Evolutionary conservation across 176 grass and related monocot species (phyloP).

Genomic region (Musa schizocarpa): DNA sequence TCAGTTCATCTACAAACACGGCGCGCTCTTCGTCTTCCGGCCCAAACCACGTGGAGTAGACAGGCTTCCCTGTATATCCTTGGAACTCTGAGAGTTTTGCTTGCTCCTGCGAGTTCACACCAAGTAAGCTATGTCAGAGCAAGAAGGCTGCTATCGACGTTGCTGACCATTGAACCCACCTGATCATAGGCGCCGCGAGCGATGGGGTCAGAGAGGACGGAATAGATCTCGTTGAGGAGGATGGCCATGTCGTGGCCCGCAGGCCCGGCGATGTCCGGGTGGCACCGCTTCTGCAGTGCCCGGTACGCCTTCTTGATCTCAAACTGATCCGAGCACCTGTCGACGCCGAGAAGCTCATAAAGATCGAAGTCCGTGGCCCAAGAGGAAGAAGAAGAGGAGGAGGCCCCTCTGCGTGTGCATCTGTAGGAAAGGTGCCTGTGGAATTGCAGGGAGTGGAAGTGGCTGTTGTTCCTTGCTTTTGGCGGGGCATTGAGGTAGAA

Average conservation of each 20-base stretch:
- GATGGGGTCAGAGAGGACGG: conserved; percentile 73
- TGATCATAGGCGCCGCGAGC: conserved; percentile 65
- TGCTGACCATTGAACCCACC: conserved; percentile 2
- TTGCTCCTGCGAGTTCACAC: conserved; percentile 40
- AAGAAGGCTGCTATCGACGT: too few species aligned
- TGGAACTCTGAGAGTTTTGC: conserved; percentile 60
- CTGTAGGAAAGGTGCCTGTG: not conserved
- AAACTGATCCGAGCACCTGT: conserved; percentile 40
- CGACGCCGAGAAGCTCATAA: conserved; percentile 75
- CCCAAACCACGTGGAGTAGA: conserved; percentile 77
- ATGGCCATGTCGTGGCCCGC: conserved; percentile 75
- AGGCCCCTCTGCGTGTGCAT: not conserved
- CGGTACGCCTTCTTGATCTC: conserved; percentile 88
- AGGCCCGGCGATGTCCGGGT: conserved; percentile 71
- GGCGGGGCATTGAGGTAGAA: not conserved
- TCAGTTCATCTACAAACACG: conserved; percentile 84
- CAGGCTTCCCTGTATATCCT: conserved; percentile 75
- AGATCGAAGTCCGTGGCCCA: conserved; percentile 75
- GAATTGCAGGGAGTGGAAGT: not conserved
- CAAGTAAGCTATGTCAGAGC: too few species aligned
- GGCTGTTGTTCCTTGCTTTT: not conserved
- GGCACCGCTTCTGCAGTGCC: conserved; percentile 86
- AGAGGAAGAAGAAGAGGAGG: conserved; percentile 14
- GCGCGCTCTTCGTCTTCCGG: conserved; percentile 46
- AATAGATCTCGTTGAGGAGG: conserved; percentile 82